These are phyloP conservation scores for Aspergillus mulundensis DNA, from an alignment of 495 filamentous ascomycete genomes.

Conservation along the genomic window DNA sequence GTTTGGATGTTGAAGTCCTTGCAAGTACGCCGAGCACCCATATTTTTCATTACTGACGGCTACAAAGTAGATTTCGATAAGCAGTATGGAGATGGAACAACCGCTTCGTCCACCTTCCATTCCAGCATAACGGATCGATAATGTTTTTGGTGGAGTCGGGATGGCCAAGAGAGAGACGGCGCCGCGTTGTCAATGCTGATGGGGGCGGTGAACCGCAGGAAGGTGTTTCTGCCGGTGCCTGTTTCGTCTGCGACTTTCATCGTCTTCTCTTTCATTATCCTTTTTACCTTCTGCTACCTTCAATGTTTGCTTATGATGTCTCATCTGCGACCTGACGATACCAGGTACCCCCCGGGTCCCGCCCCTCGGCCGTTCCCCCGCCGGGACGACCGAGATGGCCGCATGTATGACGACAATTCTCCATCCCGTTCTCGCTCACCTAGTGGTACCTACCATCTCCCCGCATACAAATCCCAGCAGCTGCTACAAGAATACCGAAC, in stretches of 20 bases:
- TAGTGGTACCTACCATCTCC: conserved; percentile 39
- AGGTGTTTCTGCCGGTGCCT: conserved; percentile 15
- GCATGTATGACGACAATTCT: conserved; percentile 49
- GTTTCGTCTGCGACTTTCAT: neutral
- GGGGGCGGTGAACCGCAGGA: neutral
- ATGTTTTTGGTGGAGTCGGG: too few relatives aligned
- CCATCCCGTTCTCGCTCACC: conserved; percentile 41
- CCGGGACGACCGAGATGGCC: conserved; percentile 38
- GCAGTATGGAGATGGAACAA: too few relatives aligned
- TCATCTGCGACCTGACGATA: conserved; percentile 29
- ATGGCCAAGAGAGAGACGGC: neutral
- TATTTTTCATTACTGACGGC: too few relatives aligned
- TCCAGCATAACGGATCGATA: too few relatives aligned
- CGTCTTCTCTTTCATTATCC: conserved; percentile 2
- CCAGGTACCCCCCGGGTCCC: conserved; percentile 24
- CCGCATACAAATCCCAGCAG: conserved; percentile 27
- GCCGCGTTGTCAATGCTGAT: neutral
- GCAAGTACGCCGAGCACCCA: too few relatives aligned
- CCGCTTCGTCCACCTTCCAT: too few relatives aligned
- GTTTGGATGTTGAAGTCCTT: too few relatives aligned
- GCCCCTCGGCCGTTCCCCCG: conserved; percentile 26
- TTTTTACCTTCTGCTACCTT: neutral
- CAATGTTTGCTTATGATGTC: conserved; percentile 27
- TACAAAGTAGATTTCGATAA: too few relatives aligned
- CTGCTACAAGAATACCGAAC: conserved; percentile 11